Conservation (phyloP, 1,284 basidiomycete species). For the Thecaphora thlaspeos region DNA sequence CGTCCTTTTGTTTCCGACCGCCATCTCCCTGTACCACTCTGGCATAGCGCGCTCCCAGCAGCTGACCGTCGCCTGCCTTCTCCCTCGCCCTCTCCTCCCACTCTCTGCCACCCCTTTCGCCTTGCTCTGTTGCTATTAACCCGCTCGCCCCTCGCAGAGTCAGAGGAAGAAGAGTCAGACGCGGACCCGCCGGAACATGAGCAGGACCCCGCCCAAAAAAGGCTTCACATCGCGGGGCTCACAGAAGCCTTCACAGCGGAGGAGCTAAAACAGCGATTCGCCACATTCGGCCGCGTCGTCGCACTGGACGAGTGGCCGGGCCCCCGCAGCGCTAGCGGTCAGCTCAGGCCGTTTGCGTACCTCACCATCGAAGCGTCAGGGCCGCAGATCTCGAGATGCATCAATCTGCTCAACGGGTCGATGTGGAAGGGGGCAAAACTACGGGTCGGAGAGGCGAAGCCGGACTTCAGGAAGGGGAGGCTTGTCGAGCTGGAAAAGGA, state of each 20-base stretch:
- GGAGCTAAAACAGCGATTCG: slow-evolving; percentile 39
- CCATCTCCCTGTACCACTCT: background rate
- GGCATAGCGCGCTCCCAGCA: background rate
- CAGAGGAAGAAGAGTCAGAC: slow-evolving; percentile 1
- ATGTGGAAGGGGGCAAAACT: slow-evolving; percentile 53
- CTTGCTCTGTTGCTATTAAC: background rate
- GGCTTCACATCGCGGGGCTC: slow-evolving; percentile 50
- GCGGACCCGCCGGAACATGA: slow-evolving; percentile 1
- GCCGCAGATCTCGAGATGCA: slow-evolving; percentile 32
- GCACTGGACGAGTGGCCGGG: slow-evolving; percentile 34
- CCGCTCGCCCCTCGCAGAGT: background rate
- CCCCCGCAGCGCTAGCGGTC: slow-evolving; percentile 32
- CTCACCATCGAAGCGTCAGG: slow-evolving; percentile 37
- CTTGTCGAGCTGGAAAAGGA: slow-evolving; percentile 12
- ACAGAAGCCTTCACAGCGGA: slow-evolving; percentile 37
- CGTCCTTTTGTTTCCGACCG: slow-evolving; percentile 7
- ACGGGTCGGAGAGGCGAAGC: slow-evolving; percentile 47
- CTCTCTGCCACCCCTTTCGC: background rate
- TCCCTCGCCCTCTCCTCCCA: background rate
- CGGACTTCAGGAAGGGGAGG: slow-evolving; percentile 26
- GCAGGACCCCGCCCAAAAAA: slow-evolving; percentile 16
- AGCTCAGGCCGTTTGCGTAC: slow-evolving; percentile 38
- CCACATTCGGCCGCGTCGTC: slow-evolving; percentile 41
- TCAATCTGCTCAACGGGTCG: slow-evolving; percentile 44
- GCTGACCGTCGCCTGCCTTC: background rate